Evolutionary conservation across 331 rosid genomes (phyloP).

Genomic region (Phaseolus coccineus): DNA sequence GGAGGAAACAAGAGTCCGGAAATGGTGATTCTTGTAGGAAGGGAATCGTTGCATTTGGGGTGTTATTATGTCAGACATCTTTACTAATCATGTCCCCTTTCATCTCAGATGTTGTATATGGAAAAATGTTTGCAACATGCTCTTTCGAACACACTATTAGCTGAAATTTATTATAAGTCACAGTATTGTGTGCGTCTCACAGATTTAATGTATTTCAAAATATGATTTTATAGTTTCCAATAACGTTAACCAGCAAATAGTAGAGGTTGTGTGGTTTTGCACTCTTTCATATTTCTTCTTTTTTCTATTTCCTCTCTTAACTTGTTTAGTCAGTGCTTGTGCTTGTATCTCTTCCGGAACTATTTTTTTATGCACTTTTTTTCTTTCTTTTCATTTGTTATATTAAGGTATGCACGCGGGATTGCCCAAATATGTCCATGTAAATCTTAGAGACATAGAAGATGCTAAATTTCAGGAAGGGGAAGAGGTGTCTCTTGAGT

Average conservation of each 20-base stretch:
- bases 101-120: neutral
- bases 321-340: conserved; percentile 2
- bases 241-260: neutral
- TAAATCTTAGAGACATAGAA: conserved; percentile 87
- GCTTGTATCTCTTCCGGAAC: conserved; percentile 18
- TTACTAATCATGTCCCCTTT: conserved; percentile 23
- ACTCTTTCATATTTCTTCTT: neutral
- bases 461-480: conserved; percentile 87
- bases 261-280: neutral
- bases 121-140: neutral
- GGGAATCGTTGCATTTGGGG: conserved; percentile 21
- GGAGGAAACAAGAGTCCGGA: neutral
- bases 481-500: conserved; percentile 87
- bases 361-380: conserved; percentile 25
- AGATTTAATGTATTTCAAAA: neutral
- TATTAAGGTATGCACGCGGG: conserved; percentile 88
- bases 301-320: neutral
- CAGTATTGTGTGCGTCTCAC: neutral
- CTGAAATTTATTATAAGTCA: neutral
- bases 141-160: neutral
- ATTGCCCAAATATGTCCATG: conserved; percentile 85
- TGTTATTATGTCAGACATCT: neutral
- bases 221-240: neutral
- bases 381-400: neutral
- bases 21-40: neutral